Evolutionary conservation across 495 filamentous ascomycete species (phyloP).

Genomic region (Talaromyces liani): DNA sequence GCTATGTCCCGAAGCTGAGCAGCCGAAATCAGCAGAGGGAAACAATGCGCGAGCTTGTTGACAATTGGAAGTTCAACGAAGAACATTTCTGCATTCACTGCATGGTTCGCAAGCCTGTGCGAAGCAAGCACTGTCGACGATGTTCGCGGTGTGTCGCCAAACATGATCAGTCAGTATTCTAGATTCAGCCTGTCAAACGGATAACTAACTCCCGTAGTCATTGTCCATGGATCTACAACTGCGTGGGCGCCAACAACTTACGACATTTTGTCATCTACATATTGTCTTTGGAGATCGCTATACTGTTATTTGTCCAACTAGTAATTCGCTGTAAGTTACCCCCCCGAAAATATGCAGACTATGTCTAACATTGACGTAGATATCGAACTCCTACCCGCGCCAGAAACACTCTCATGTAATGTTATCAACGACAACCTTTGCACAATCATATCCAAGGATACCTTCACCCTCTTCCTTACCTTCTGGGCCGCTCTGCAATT

Average conservation of each 20-base stretch:
- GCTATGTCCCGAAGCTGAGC: conserved; percentile 87
- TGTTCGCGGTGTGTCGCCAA: conserved; percentile 91
- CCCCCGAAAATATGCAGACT: not conserved
- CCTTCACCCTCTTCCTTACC: conserved; percentile 71
- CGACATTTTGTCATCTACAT: conserved; percentile 92
- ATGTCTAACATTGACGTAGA: conserved; percentile 31
- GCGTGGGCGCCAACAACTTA: conserved; percentile 88
- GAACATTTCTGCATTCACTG: conserved; percentile 88
- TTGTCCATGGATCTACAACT: conserved; percentile 97
- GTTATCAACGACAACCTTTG: conserved; percentile 70
- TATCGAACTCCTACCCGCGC: conserved; percentile 45
- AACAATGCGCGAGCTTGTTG: conserved; percentile 76
- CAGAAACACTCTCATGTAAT: conserved; percentile 53
- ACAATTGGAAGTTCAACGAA: conserved; percentile 84
- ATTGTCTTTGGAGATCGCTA: conserved; percentile 64
- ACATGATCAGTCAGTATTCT: conserved; percentile 78
- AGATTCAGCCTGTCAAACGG: not conserved
- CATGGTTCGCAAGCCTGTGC: conserved; percentile 84
- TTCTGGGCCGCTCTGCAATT: conserved; percentile 78
- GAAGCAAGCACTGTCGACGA: conserved; percentile 90
- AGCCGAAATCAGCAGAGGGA: conserved; percentile 82
- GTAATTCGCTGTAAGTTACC: conserved; percentile 45
- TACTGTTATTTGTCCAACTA: conserved; percentile 53
- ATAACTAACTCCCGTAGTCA: conserved; percentile 59
- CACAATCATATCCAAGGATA: conserved; percentile 64